These are phyloP conservation scores for Cystobasidiaceae sp. DNA, from an alignment of 1,284 basidiomycete species.

Conservation along the genomic window DNA sequence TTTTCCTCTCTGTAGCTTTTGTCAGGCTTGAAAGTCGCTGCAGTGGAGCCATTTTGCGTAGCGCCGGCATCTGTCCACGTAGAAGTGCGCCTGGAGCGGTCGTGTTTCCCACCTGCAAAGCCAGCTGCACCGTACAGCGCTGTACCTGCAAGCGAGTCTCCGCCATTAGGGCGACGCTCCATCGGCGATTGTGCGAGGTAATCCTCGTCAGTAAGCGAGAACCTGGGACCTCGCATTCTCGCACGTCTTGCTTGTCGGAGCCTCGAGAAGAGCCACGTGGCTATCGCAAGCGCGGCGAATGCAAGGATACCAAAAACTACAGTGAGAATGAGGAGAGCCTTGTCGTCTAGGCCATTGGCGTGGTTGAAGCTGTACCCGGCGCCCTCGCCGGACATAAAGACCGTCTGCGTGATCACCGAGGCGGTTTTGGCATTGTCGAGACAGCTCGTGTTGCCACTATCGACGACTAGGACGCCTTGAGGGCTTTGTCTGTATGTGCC, in stretches of 20 bases:
- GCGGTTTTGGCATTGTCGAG: not conserved
- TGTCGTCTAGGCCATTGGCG: slow-evolving; percentile 11
- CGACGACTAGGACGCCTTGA: slow-evolving; percentile 5
- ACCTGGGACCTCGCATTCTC: slow-evolving; percentile 8
- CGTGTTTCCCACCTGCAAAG: no score
- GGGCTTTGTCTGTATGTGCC: slow-evolving; percentile 18
- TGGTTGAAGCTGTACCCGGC: not conserved
- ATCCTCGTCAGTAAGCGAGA: slow-evolving; percentile 20
- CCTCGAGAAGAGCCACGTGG: slow-evolving; percentile 15
- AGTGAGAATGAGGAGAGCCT: slow-evolving; percentile 8
- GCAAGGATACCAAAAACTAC: slow-evolving; percentile 21
- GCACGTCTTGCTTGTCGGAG: slow-evolving; percentile 10
- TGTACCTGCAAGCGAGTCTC: no score
- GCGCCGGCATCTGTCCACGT: no score
- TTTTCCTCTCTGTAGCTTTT: no score
- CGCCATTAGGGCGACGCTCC: no score
- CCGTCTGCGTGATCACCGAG: slow-evolving; percentile 15
- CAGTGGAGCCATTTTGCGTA: no score
- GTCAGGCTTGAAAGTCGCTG: no score
- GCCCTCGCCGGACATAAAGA: slow-evolving; percentile 22
- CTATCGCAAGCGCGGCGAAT: not conserved
- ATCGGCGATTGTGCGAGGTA: no score
- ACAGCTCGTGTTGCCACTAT: slow-evolving; percentile 6
- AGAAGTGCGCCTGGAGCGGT: no score
- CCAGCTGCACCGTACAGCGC: no score